A percentile compares a stretch with the other conserved stretches of the same genome.
phyloP scores from a whole-genome alignment of 257 asterid species.

The Eucommia ulmoides region DNA sequence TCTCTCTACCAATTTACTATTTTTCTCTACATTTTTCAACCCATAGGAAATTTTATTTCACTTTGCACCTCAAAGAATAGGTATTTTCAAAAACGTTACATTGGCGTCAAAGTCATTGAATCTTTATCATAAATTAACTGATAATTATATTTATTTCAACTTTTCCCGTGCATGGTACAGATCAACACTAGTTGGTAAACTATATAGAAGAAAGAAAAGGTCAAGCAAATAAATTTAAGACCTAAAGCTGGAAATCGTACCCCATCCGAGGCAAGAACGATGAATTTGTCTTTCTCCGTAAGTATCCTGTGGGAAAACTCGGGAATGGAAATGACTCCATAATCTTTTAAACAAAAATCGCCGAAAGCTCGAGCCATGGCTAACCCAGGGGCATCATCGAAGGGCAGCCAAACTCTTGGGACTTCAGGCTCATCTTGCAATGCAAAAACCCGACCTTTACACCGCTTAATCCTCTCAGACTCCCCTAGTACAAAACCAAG shows the following conservation, averaged over 20 bases:
- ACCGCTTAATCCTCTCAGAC: constrained; percentile 93
- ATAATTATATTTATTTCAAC: no score
- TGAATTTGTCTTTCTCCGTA: constrained; percentile 59
- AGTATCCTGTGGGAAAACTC: constrained; percentile 77
- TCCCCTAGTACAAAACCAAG: constrained; percentile 58
- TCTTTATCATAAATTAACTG: no score
- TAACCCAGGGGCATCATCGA: constrained; percentile 95
- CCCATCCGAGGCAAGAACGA: constrained; percentile 99
- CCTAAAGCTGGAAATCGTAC: constrained; percentile 37
- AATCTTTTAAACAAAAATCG: constrained; percentile 94
- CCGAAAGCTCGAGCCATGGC: constrained; percentile 99
- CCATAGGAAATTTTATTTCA: no score
- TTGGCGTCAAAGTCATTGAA: no score
- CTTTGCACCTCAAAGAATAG: no score
- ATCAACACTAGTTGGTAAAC: no score
- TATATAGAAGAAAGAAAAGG: no score
- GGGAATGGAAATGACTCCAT: constrained; percentile 93
- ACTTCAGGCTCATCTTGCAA: constrained; percentile 98
- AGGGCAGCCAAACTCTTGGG: constrained; percentile 94
- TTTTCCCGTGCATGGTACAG: no score
- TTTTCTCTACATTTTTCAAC: no score
- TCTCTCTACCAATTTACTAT: no score
- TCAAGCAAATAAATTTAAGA: no score
- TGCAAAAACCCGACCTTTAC: constrained; percentile 94
- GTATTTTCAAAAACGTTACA: no score